A percentile compares a stretch with the other conserved stretches of the same genome.
Conservation (phyloP, 169 alveolate species). For the Eimeria necatrix region DNA sequence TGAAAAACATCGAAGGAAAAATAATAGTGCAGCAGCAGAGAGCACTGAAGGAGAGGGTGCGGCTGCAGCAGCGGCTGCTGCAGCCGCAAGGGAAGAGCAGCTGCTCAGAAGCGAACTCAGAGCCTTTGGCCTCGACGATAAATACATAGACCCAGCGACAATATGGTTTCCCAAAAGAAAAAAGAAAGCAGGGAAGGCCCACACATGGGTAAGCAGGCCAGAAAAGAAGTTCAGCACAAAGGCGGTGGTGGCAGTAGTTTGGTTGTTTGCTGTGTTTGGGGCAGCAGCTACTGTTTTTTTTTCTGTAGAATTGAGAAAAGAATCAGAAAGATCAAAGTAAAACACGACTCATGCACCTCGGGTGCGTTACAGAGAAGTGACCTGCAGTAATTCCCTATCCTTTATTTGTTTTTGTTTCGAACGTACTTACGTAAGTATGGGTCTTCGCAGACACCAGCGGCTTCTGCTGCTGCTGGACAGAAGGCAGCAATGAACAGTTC, state of each 20-base stretch:
- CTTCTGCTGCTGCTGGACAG: too few species aligned
- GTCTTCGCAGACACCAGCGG: too few species aligned
- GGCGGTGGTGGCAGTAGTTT: too few species aligned
- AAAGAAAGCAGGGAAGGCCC: neutral
- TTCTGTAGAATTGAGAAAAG: too few species aligned
- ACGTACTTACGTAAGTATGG: too few species aligned
- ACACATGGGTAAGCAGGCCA: too few species aligned
- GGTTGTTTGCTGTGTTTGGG: neutral
- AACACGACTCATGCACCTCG: too few species aligned
- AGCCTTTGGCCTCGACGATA: neutral
- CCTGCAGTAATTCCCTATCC: neutral
- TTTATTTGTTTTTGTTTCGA: too few species aligned
- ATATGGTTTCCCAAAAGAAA: neutral
- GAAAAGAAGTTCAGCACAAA: too few species aligned
- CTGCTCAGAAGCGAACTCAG: neutral
- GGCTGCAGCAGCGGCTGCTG: slow-evolving; percentile 11
- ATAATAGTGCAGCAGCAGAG: neutral
- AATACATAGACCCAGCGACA: too few species aligned
- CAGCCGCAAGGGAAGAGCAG: slow-evolving; percentile 9
- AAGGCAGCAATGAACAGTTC: too few species aligned
- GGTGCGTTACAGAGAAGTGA: neutral
- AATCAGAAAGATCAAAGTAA: too few species aligned
- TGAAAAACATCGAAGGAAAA: neutral
- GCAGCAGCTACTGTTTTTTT: neutral
- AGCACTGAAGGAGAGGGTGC: neutral